A percentile compares a stretch with the other conserved stretches of the same genome.
Conservation (phyloP, 1,139 yeast species). For the Candida sanyaensis region DNA sequence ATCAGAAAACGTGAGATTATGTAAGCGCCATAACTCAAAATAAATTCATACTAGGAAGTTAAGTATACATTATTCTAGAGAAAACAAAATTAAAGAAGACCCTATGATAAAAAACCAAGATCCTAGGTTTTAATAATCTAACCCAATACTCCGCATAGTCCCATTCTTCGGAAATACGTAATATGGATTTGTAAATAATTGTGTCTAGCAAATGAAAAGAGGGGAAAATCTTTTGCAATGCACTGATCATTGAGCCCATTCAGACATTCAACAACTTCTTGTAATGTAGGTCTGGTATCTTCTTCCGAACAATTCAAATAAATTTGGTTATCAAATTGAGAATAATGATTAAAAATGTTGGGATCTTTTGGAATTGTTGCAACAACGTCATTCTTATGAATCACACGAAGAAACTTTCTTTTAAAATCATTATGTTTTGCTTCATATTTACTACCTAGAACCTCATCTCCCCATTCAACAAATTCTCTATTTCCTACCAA, state of each 20-base stretch:
- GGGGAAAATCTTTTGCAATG: constrained; percentile 35
- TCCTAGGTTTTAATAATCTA: no score
- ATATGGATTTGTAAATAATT: constrained; percentile 44
- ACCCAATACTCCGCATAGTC: constrained; percentile 41
- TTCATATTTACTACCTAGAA: constrained; percentile 29
- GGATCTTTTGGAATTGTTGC: constrained; percentile 40
- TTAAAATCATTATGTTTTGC: constrained; percentile 22
- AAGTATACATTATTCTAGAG: no score
- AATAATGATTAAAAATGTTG: constrained; percentile 28
- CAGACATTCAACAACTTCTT: constrained; percentile 35
- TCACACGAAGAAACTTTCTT: constrained; percentile 40
- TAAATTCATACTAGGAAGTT: no score
- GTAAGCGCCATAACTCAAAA: not conserved
- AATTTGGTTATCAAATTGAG: constrained; percentile 47
- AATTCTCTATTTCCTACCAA: constrained; percentile 46
- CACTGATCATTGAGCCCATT: constrained; percentile 38
- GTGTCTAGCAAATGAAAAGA: constrained; percentile 13
- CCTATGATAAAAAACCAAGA: no score
- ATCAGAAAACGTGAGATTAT: constrained; percentile 3
- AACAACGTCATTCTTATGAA: constrained; percentile 50
- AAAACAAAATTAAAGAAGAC: no score
- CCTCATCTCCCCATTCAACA: constrained; percentile 38
- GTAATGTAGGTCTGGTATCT: constrained; percentile 24
- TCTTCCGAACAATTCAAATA: constrained; percentile 42
- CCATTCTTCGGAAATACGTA: constrained; percentile 50